Evolutionary conservation across 2,329 filamentous ascomycete species (phyloP).

Genomic region (Aspergillus ochraceoroseus): DNA sequence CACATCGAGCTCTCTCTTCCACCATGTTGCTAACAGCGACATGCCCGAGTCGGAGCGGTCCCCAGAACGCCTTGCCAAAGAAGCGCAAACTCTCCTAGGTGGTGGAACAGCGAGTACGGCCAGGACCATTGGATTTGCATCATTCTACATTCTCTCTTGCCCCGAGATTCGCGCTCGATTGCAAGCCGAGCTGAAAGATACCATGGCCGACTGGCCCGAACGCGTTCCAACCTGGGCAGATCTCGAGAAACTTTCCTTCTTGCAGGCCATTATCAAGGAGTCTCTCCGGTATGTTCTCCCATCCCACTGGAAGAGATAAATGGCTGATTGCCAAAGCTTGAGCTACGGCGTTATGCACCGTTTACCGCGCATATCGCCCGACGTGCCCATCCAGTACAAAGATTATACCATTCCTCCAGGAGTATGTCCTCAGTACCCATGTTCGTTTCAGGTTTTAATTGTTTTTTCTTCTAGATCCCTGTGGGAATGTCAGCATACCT

Average conservation of each 20-base stretch:
- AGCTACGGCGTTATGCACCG: slow-evolving; percentile 34
- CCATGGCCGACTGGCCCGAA: slow-evolving; percentile 18
- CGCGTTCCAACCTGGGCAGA: slow-evolving; percentile 19
- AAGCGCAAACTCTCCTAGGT: slow-evolving; percentile 27
- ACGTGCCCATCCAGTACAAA: slow-evolving; percentile 18
- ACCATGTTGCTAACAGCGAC: slow-evolving; percentile 26
- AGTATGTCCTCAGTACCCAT: no score
- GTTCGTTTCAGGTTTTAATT: background rate
- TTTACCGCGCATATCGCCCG: slow-evolving; percentile 25
- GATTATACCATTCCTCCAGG: slow-evolving; percentile 20
- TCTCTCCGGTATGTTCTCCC: slow-evolving; percentile 1
- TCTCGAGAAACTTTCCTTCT: slow-evolving; percentile 29
- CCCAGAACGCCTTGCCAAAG: slow-evolving; percentile 26
- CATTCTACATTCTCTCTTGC: slow-evolving; percentile 4
- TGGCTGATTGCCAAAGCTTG: slow-evolving; percentile 30
- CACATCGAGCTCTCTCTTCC: slow-evolving; percentile 5
- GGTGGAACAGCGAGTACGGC: slow-evolving; percentile 30
- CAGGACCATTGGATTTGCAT: slow-evolving; percentile 19
- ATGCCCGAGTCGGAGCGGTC: slow-evolving; percentile 16
- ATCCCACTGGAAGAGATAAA: background rate
- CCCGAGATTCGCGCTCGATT: slow-evolving; percentile 16
- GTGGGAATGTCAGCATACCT: slow-evolving; percentile 12
- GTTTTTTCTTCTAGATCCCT: background rate
- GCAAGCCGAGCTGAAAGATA: slow-evolving; percentile 22
- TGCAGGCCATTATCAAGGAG: slow-evolving; percentile 23